Base-by-base conservation (phyloP, 2,329 filamentous ascomycete species). In the Fulvia fulva region DNA sequence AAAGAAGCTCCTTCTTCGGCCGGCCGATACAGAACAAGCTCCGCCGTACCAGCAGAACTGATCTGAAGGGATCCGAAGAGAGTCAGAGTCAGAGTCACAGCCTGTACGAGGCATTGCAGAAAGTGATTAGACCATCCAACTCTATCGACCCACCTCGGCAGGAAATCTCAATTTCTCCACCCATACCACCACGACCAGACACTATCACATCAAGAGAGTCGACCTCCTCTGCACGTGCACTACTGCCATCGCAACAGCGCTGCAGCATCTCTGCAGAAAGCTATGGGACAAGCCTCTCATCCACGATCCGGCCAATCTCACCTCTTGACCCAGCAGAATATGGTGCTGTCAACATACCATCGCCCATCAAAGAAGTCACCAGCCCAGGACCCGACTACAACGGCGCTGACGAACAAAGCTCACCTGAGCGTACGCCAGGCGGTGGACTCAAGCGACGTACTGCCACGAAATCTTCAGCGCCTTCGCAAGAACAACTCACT, bases 91-190 rank as follows among this genome's bases (percentile, higher is more conserved):
- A 41, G n/a, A 50, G 47, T 21, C 78, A 84, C 41, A 78, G 81
- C 34, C 78, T 88, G 2, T 88, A 86, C 65, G 84, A 83, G 5
- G 86, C 85, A 1, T 73, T 89, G n/a, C 66, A 68, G 51, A 65
- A 65, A 43, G 68, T 67, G 7, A 83, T 88, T 73, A 82, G 82
- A 16, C 65, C 67, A 5, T 59, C 64, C 0, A 60, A 63, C 46
- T 63, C 65, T 7, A 51, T 55, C 25, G 56, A 59, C 21, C 44
- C 51, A 47, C 46, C 45, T 37, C 12, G 34, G 16, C 37, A 51
- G 8, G 56, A 37, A 7, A 57, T 47, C 16, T 50, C 56, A 9
- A 45, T 51, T 22, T 58, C 54, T 30, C 32, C 53, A 22, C 56
- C 56, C n/a, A 50, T 50, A 9, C 47, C 47, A 32, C 47, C 47